A percentile compares a stretch with the other conserved stretches of the same genome.
Conservation (phyloP, 768 basidiomycete genomes). For the Pisolithus marmoratus region DNA sequence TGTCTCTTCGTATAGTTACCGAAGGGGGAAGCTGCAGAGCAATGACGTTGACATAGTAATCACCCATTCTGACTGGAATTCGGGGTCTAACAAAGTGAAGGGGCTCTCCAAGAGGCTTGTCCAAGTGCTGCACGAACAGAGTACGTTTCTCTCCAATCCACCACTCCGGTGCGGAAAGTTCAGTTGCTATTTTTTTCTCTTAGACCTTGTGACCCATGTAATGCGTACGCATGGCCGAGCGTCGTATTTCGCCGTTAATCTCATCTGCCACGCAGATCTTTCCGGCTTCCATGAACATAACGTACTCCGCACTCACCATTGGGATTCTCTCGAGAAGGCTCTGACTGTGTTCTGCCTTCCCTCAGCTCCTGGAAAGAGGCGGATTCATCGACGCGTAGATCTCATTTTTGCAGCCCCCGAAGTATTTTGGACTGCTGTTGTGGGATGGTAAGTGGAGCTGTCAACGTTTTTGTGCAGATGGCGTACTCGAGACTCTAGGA, state of each 20-base stretch:
- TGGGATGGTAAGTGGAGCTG: slow-evolving; percentile 63
- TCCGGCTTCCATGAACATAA: slow-evolving; percentile 55
- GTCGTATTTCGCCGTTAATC: background rate
- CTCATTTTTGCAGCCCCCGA: slow-evolving; percentile 74
- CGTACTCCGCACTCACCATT: slow-evolving; percentile 50
- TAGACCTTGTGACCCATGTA: slow-evolving; percentile 76
- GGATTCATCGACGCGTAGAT: slow-evolving; percentile 68
- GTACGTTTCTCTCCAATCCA: slow-evolving; percentile 31
- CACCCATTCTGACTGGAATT: slow-evolving; percentile 52
- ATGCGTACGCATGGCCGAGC: slow-evolving; percentile 51
- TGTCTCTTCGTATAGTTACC: slow-evolving; percentile 46
- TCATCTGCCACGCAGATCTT: slow-evolving; percentile 38
- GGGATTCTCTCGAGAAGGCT: slow-evolving; percentile 81
- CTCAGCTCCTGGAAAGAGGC: slow-evolving; percentile 24
- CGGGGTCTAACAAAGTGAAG: slow-evolving; percentile 44
- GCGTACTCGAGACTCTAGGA: slow-evolving; percentile 38
- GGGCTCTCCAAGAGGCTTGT: slow-evolving; percentile 60
- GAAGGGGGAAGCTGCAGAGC: slow-evolving; percentile 74
- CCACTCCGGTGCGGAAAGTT: background rate
- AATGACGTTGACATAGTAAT: slow-evolving; percentile 91
- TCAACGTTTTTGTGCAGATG: background rate
- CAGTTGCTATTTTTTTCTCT: background rate
- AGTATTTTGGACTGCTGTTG: slow-evolving; percentile 82
- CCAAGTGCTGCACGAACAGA: slow-evolving; percentile 47
- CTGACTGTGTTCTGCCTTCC: slow-evolving; percentile 76